A percentile compares a stretch with the other conserved stretches of the same genome.
Evolutionary conservation across 2,329 filamentous ascomycete species (phyloP).

Genomic region (Blumeria graminis): DNA sequence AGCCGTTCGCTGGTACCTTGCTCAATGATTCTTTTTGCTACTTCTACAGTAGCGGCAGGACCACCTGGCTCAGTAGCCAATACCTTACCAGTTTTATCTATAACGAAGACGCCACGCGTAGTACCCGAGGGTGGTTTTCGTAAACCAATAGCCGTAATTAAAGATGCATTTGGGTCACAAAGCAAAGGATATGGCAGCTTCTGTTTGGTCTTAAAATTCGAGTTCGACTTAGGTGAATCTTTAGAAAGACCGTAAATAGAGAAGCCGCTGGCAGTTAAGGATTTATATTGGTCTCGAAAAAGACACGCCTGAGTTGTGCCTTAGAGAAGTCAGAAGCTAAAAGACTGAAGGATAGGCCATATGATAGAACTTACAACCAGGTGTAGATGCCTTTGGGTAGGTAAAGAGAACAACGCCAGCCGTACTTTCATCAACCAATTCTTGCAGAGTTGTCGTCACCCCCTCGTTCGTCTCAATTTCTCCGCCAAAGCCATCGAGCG

Average conservation of each 20-base stretch:
- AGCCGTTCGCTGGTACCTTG: neutral
- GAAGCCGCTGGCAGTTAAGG: conserved; percentile 55
- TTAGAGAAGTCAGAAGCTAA: conserved; percentile 16
- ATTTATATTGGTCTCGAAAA: conserved; percentile 66
- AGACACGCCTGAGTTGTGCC: conserved; percentile 83
- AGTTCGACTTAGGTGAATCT: conserved; percentile 79
- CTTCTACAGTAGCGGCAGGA: conserved; percentile 53
- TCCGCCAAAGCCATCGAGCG: conserved; percentile 35
- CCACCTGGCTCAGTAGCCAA: conserved; percentile 51
- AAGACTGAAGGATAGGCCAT: no score
- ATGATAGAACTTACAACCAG: conserved; percentile 48
- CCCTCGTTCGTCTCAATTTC: conserved; percentile 74
- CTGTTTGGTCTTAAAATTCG: conserved; percentile 77
- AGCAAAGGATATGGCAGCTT: conserved; percentile 71
- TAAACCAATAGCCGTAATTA: conserved; percentile 73
- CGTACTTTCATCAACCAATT: conserved; percentile 62
- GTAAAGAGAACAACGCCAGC: conserved; percentile 79
- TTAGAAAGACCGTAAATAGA: conserved; percentile 74
- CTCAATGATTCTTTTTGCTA: conserved; percentile 45
- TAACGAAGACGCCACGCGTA: conserved; percentile 64
- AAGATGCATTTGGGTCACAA: conserved; percentile 49
- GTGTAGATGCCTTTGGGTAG: conserved; percentile 84
- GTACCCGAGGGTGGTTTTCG: conserved; percentile 68
- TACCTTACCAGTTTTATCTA: conserved; percentile 63
- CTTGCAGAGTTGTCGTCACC: conserved; percentile 51